phyloP scores from a whole-genome alignment of 2,329 filamentous ascomycete genomes.

The Immersiporthe knoxdaviesiana region DNA sequence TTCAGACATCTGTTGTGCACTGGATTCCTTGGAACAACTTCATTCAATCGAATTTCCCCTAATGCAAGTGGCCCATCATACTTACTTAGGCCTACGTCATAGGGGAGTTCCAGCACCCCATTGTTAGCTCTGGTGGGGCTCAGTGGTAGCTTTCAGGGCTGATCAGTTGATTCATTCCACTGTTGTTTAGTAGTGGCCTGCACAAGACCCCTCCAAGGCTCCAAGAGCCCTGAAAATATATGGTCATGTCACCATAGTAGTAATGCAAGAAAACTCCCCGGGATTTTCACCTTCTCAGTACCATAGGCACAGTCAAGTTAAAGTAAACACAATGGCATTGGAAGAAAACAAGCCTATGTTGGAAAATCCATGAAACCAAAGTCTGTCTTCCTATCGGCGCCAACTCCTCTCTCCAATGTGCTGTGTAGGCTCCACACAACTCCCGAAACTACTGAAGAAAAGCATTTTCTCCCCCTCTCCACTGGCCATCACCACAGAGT shows the following conservation, averaged over 20 bases:
- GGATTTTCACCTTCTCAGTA: background rate
- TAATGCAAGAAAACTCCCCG: too few relatives aligned
- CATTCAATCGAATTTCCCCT: background rate
- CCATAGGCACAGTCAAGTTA: background rate
- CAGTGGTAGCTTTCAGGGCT: background rate
- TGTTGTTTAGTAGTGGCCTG: background rate
- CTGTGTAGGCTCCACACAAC: slow-evolving; percentile 3
- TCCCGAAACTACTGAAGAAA: slow-evolving; percentile 1
- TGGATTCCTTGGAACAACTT: slow-evolving; percentile 6
- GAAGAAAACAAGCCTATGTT: background rate
- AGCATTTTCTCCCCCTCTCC: background rate
- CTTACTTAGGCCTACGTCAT: slow-evolving; percentile 15
- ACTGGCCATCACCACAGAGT: background rate
- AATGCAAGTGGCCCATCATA: slow-evolving; percentile 8
- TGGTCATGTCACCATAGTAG: background rate
- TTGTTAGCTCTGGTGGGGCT: slow-evolving; percentile 6
- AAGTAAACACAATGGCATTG: background rate
- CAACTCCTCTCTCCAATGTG: slow-evolving; percentile 9
- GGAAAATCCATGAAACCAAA: background rate
- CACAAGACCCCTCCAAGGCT: background rate
- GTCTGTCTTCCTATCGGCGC: slow-evolving; percentile 7
- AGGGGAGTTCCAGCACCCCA: background rate
- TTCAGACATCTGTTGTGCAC: background rate
- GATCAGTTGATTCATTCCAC: background rate
- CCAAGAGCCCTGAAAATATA: background rate